These are phyloP conservation scores for Lactarius sanguifluus DNA, from an alignment of 768 basidiomycete species.

Conservation along the genomic window DNA sequence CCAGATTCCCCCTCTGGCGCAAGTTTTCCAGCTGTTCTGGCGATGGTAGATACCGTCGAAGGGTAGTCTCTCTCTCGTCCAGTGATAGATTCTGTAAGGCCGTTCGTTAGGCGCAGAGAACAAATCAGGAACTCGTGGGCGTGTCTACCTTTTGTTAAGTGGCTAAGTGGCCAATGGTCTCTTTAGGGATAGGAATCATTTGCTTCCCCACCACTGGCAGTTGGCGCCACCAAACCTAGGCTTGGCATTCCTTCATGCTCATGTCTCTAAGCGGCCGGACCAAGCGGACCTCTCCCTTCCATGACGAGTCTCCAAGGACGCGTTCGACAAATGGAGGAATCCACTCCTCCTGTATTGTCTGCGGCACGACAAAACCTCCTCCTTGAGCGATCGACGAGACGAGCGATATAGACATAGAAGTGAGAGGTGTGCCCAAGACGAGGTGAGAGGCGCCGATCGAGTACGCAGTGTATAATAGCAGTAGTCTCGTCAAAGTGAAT, in stretches of 20 bases:
- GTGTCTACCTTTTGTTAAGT: constrained; percentile 65
- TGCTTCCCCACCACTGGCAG: constrained; percentile 55
- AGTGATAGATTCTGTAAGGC: constrained; percentile 65
- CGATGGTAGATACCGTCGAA: constrained; percentile 82
- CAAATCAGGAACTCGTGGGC: neutral
- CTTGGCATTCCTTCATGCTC: constrained; percentile 75
- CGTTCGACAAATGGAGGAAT: constrained; percentile 32
- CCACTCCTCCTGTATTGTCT: constrained; percentile 78
- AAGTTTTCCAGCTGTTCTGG: constrained; percentile 76
- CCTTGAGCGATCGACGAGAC: constrained; percentile 77
- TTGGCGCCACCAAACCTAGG: constrained; percentile 74
- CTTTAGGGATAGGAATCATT: constrained; percentile 45
- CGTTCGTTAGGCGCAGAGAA: neutral
- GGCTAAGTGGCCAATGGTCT: constrained; percentile 60
- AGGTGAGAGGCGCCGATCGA: constrained; percentile 67
- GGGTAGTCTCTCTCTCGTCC: constrained; percentile 82
- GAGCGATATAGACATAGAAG: constrained; percentile 69
- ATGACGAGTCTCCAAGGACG: constrained; percentile 17
- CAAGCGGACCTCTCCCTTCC: constrained; percentile 45
- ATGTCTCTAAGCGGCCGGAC: constrained; percentile 70
- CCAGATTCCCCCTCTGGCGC: constrained; percentile 57
- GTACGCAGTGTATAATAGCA: constrained; percentile 68
- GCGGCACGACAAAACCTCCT: constrained; percentile 65
- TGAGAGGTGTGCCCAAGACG: constrained; percentile 76
- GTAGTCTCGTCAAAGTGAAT: constrained; percentile 57